phyloP scores from a whole-genome alignment of 202 grass and related monocot species.

The Cymbopogon flexuosus region DNA sequence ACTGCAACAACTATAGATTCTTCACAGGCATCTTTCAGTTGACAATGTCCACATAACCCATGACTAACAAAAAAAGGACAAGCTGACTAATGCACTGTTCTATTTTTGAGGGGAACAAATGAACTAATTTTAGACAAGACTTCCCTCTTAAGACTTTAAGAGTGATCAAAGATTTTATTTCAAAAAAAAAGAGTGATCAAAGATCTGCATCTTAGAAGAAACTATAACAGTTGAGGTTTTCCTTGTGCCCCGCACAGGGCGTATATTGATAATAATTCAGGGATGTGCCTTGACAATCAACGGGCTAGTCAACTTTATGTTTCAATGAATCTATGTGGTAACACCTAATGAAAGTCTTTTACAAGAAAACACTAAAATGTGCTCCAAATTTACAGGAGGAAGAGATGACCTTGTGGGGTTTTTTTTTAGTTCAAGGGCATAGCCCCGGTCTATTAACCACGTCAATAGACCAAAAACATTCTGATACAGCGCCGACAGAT shows the following conservation, averaged over 20 bases:
- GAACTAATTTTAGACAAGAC: not conserved
- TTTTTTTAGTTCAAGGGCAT: too few species aligned
- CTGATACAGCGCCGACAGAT: too few species aligned
- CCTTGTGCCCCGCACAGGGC: not conserved
- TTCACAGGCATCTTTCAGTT: constrained; percentile 2
- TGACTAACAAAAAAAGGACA: not conserved
- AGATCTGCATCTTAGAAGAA: not conserved
- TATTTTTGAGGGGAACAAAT: not conserved
- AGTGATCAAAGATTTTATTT: not conserved
- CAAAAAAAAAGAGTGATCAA: not conserved
- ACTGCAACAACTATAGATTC: not conserved
- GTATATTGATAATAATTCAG: not conserved
- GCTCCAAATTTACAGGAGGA: not conserved
- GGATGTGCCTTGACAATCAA: not conserved
- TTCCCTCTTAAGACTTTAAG: constrained; percentile 15
- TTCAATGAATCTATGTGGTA: constrained; percentile 2
- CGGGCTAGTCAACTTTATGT: not conserved
- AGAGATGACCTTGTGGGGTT: not conserved
- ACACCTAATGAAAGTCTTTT: not conserved
- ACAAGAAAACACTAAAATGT: not conserved
- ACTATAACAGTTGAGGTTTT: not conserved
- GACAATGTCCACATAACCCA: not conserved
- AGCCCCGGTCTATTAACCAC: too few species aligned
- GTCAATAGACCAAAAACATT: too few species aligned
- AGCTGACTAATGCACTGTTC: not conserved